Conservation (phyloP, 768 basidiomycete species). For the Lactarius evosmus region DNA sequence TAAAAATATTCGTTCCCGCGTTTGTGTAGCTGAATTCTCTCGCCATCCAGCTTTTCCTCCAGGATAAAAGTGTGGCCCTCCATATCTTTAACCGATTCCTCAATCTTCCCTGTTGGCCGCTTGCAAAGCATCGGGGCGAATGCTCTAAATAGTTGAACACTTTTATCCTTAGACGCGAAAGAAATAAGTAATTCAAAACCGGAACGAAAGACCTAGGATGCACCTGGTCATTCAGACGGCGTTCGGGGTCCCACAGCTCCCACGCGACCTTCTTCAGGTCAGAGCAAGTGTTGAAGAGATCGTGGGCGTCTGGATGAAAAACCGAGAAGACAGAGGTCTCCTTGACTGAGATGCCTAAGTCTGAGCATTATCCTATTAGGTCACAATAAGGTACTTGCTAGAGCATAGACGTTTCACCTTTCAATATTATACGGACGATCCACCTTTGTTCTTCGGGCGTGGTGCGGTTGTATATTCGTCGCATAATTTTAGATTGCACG, state of each 20-base stretch:
- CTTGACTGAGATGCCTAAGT: slow-evolving; percentile 89
- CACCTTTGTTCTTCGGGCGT: slow-evolving; percentile 91
- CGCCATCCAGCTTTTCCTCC: slow-evolving; percentile 97
- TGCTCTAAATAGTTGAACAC: slow-evolving; percentile 74
- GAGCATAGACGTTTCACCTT: slow-evolving; percentile 51
- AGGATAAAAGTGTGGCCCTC: slow-evolving; percentile 75
- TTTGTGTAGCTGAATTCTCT: slow-evolving; percentile 94
- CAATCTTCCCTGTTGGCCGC: slow-evolving; percentile 75
- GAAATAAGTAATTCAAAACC: not conserved
- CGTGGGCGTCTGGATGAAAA: slow-evolving; percentile 92
- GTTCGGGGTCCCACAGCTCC: slow-evolving; percentile 76
- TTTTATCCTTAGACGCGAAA: slow-evolving; percentile 60
- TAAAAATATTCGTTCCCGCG: slow-evolving; percentile 89
- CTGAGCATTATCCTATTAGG: slow-evolving; percentile 40
- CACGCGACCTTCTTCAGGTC: slow-evolving; percentile 92
- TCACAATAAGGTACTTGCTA: not conserved
- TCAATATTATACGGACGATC: slow-evolving; percentile 94
- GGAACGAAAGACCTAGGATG: not conserved
- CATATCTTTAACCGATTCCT: slow-evolving; percentile 85
- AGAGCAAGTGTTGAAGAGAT: slow-evolving; percentile 94
- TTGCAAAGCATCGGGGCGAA: slow-evolving; percentile 97
- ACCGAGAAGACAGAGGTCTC: slow-evolving; percentile 90
- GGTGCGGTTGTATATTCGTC: slow-evolving; percentile 70
- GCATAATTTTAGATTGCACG: slow-evolving; percentile 68
- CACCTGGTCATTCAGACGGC: slow-evolving; percentile 61